These are phyloP conservation scores for Thermothelomyces thermophilus DNA, from an alignment of 2,329 filamentous ascomycete species.

Conservation along the genomic window DNA sequence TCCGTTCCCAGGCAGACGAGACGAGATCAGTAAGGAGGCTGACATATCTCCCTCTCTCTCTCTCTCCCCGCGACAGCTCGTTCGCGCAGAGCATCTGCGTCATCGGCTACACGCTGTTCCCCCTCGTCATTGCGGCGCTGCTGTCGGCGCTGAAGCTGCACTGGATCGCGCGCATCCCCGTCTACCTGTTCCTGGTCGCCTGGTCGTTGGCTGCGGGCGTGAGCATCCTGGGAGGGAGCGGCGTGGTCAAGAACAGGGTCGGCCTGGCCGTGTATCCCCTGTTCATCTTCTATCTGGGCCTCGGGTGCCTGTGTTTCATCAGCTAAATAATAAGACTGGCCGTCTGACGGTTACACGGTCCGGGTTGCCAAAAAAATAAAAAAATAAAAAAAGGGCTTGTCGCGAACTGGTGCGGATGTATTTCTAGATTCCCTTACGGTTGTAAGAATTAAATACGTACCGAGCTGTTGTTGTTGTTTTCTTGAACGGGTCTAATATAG, in stretches of 20 bases:
- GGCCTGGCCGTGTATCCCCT: constrained; percentile 91
- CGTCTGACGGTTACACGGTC: background rate
- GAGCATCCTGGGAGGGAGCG: constrained; percentile 91
- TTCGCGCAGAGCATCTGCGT: constrained; percentile 98
- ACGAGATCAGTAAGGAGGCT: too few relatives aligned
- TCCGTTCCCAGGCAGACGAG: too few relatives aligned
- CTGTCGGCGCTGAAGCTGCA: constrained; percentile 77
- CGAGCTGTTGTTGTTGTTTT: too few relatives aligned
- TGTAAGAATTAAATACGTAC: too few relatives aligned
- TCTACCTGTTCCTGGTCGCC: constrained; percentile 79
- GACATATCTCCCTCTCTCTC: too few relatives aligned
- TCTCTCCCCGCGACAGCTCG: constrained; percentile 58
- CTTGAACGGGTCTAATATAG: too few relatives aligned
- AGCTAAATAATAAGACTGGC: constrained; percentile 57
- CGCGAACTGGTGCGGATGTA: background rate
- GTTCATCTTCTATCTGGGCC: constrained; percentile 87
- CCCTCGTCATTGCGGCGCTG: constrained; percentile 84
- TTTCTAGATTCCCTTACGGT: constrained; percentile 9
- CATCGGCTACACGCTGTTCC: constrained; percentile 97
- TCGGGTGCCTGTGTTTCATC: constrained; percentile 96
- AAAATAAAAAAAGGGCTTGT: too few relatives aligned
- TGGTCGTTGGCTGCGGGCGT: constrained; percentile 96
- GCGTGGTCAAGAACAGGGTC: constrained; percentile 90
- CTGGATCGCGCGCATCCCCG: constrained; percentile 76
- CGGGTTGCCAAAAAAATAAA: too few relatives aligned